Evolutionary conservation across 1,284 basidiomycete species (phyloP).

Genomic region (Malassezia globosa): DNA sequence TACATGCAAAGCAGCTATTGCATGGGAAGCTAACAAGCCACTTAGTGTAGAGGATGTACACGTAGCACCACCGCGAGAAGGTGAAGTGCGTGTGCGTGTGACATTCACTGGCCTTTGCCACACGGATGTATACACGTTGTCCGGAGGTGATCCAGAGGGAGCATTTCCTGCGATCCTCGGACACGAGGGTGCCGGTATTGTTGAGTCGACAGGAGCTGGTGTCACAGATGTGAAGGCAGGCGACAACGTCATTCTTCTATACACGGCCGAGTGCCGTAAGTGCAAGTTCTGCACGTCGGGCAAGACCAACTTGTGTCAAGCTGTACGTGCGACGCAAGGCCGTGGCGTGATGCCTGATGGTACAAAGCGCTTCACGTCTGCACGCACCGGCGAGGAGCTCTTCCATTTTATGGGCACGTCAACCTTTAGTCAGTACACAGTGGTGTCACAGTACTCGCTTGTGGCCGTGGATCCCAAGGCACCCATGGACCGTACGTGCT

Average conservation of each 20-base stretch:
- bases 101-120: conserved; percentile 93
- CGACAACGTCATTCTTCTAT: conserved; percentile 61
- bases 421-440: conserved; percentile 97
- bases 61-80: conserved; percentile 75
- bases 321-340: conserved; percentile 86
- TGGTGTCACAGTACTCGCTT: conserved; percentile 91
- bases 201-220: conserved; percentile 87
- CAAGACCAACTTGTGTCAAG: conserved; percentile 65
- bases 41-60: conserved; percentile 83
- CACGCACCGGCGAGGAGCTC: conserved; percentile 64
- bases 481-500: conserved; percentile 83
- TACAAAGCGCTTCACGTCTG: conserved; percentile 74
- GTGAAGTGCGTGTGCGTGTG: conserved; percentile 88
- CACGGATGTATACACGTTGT: conserved; percentile 93
- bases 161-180: conserved; percentile 81
- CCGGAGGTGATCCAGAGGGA: conserved; percentile 92
- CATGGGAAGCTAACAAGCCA: conserved; percentile 84
- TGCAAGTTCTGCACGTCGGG: conserved; percentile 83
- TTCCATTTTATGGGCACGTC: conserved; percentile 97
- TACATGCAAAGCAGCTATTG: conserved; percentile 63
- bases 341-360: conserved; percentile 90
- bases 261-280: conserved; percentile 43
- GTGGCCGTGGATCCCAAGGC: conserved; percentile 76
- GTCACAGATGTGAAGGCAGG: conserved; percentile 71
- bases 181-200: conserved; percentile 50